Conservation (phyloP, 2,329 filamentous ascomycete genomes). For the Geosmithia morbida region DNA sequence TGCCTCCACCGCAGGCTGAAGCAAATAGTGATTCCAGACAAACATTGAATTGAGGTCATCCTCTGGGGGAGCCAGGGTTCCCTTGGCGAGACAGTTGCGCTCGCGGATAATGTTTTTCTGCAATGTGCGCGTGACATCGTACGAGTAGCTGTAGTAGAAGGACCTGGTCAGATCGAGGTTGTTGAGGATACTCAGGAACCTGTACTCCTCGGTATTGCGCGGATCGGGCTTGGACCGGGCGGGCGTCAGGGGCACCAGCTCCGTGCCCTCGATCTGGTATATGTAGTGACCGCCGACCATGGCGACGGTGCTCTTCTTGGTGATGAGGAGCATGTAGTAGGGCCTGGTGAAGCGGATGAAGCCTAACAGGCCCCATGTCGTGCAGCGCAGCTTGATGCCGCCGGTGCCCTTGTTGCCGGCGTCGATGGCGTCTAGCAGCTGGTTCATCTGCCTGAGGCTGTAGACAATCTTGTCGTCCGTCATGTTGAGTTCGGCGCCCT, state of each 20-base stretch:
- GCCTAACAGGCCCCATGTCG: constrained; percentile 83
- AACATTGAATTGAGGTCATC: constrained; percentile 86
- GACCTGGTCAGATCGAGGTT: constrained; percentile 82
- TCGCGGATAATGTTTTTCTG: constrained; percentile 86
- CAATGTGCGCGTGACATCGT: constrained; percentile 83
- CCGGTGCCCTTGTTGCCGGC: constrained; percentile 87
- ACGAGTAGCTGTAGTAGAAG: constrained; percentile 98
- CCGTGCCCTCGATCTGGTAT: constrained; percentile 89
- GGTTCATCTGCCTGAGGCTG: constrained; percentile 79
- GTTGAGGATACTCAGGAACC: constrained; percentile 77
- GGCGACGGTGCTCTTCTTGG: constrained; percentile 88
- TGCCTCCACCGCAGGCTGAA: constrained; percentile 55
- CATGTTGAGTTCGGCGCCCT: constrained; percentile 61
- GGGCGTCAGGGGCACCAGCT: constrained; percentile 75
- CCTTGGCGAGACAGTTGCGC: constrained; percentile 53
- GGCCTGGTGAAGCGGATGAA: constrained; percentile 93
- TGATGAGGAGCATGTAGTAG: constrained; percentile 95
- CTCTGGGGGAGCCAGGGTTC: constrained; percentile 36
- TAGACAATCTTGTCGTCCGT: constrained; percentile 94
- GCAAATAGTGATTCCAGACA: constrained; percentile 87
- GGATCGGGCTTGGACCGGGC: constrained; percentile 64
- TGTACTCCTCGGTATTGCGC: constrained; percentile 71
- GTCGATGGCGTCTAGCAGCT: constrained; percentile 86
- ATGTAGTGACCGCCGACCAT: constrained; percentile 94
- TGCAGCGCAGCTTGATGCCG: constrained; percentile 78